Evolutionary conservation across 176 grass and related monocot species (phyloP), one percentile per base, ranked within the genome.

Genomic region (Oryza glumipatula): DNA sequence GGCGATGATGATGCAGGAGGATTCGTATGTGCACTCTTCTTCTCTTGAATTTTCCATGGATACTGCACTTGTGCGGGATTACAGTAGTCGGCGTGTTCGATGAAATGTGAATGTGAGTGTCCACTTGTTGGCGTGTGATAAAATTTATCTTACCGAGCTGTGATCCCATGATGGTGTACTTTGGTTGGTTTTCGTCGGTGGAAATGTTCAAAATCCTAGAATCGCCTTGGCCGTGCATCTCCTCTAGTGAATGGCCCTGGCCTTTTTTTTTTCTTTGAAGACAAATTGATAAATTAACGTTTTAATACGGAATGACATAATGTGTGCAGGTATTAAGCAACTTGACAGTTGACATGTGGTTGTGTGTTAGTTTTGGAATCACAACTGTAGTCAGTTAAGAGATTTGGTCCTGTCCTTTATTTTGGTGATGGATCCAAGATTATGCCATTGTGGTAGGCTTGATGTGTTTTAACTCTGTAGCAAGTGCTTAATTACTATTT

Each of bases 1-100:
- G 28, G 28, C 28, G 28, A 30, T 30, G 93, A 89, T 9, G 88
- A 98, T 52, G 91, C 80, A 36, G 96, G 95, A 69, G 91, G 93
- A 80, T 93, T 93, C 51, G 96, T 98, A 89, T 73, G 79, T 91
- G 56, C 39, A 30, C 65, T 46, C 49, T 11, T 1, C 41, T 71
- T 77, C 28, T 30, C 28, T 30, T 30, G 44, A 7, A 2, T 74
- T 69, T 84, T 51, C 47, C 26, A 19, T 83, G 13, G 9, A 13
- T 7, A 48, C 68, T 52, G 35, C 77, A 9, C 17, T 23, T 12
- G 9, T 13, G 56, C 8, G 52, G 45, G 52, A 63, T 39, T 66
- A 78, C 39, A 52, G 63, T 75, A 71, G 22, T 9, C 9, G 7
- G 49, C 32, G 1, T 84, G 69, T 44, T 92, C 82, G 36, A 51